Evolutionary conservation across 192 early-diverging fungal species (phyloP).

Genomic region (Backusella liffmaniae): DNA sequence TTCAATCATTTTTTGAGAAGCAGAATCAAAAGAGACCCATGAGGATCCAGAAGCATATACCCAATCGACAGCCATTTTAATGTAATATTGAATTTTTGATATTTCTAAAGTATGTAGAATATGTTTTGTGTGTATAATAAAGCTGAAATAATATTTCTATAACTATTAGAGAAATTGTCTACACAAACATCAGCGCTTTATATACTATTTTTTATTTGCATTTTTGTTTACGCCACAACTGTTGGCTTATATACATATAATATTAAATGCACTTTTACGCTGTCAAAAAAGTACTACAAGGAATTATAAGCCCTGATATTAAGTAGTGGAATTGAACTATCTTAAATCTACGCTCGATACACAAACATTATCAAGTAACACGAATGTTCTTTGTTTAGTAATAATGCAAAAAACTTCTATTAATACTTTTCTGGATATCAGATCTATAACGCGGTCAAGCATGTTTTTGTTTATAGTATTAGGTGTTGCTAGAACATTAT

Average conservation of each 20-base stretch:
- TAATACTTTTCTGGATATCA: neutral
- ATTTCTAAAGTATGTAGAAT: neutral
- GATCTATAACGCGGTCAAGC: neutral
- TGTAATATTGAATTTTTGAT: neutral
- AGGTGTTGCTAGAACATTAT: neutral
- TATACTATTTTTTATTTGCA: neutral
- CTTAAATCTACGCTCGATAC: slow-evolving; percentile 1
- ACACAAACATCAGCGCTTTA: neutral
- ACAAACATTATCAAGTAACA: neutral
- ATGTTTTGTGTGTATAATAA: neutral
- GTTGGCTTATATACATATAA: neutral
- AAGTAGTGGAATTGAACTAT: neutral
- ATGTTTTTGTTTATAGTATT: neutral
- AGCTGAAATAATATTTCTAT: neutral
- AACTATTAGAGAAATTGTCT: neutral
- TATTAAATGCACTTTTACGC: neutral
- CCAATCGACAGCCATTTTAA: slow-evolving; percentile 13
- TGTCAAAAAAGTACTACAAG: neutral
- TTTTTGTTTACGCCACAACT: neutral
- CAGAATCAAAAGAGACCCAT: slow-evolving; percentile 17
- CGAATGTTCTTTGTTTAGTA: neutral
- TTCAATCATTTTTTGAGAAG: slow-evolving; percentile 13
- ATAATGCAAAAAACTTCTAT: neutral
- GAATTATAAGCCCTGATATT: neutral
- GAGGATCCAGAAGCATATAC: slow-evolving; percentile 16